A percentile compares a stretch with the other conserved stretches of the same genome.
These are phyloP conservation scores for Kuraishia molischiana DNA, from an alignment of 805 yeast genomes.

Conservation along the genomic window DNA sequence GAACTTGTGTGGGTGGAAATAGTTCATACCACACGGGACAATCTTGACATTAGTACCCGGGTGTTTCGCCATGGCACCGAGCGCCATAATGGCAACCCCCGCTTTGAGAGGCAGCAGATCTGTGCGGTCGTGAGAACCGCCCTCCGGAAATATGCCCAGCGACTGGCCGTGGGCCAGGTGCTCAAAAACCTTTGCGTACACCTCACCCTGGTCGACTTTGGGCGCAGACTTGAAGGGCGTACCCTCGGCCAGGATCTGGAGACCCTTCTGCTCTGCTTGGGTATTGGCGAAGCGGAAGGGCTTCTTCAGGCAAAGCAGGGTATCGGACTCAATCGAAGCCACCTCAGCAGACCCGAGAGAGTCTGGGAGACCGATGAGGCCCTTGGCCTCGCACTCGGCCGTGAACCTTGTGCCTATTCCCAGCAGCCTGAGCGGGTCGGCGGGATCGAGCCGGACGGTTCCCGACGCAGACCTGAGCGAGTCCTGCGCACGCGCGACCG, in stretches of 20 bases:
- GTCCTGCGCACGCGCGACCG: conserved; percentile 91
- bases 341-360: conserved; percentile 72
- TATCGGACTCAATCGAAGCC: conserved; percentile 57
- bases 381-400: conserved; percentile 49
- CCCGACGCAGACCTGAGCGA: conserved; percentile 63
- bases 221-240: conserved; percentile 63
- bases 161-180: conserved; percentile 76
- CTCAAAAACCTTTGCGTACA: conserved; percentile 76
- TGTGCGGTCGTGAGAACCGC: conserved; percentile 95
- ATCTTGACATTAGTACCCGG: conserved; percentile 73
- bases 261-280: conserved; percentile 29
- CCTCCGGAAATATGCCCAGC: conserved; percentile 94
- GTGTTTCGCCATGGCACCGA: conserved; percentile 80
- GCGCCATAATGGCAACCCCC: conserved; percentile 96
- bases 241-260: conserved; percentile 36
- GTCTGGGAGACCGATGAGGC: conserved; percentile 68
- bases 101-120: conserved; percentile 89
- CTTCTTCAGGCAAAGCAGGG: conserved; percentile 55
- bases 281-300: conserved; percentile 41
- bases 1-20: conserved; percentile 92
- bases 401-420: conserved; percentile 66
- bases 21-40: conserved; percentile 96
- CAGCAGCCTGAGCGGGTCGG: conserved; percentile 35
- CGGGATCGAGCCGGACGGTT: conserved; percentile 42
- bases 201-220: conserved; percentile 77